phyloP scores from a whole-genome alignment of 352 stramenopile genomes.

The Globisporangium perplexum region DNA sequence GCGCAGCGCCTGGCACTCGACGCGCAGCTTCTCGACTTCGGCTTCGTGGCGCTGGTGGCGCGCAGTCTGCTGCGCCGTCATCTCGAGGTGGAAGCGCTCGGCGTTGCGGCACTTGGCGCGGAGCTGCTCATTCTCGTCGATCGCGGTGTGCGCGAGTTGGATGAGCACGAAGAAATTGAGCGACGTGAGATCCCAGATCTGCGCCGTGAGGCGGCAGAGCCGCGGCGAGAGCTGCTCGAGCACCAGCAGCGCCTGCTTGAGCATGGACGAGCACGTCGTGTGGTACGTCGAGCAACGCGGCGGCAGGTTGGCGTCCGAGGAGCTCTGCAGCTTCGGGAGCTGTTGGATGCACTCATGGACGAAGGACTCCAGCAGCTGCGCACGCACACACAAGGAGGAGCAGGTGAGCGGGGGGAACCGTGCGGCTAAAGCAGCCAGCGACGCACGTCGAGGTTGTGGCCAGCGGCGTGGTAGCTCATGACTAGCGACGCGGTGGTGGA shows the following conservation, averaged over 20 bases:
- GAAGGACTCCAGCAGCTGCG: slow-evolving; percentile 49
- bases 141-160: slow-evolving; percentile 30
- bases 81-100: slow-evolving; percentile 27
- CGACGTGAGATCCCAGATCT: slow-evolving; percentile 60
- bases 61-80: slow-evolving; percentile 20
- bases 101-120: slow-evolving; percentile 21
- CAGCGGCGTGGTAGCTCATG: slow-evolving; percentile 35
- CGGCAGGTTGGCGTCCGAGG: slow-evolving; percentile 24
- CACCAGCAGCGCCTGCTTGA: slow-evolving; percentile 37
- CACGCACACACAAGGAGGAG: background rate
- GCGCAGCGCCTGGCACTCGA: slow-evolving; percentile 31
- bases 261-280: slow-evolving; percentile 42
- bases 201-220: slow-evolving; percentile 36
- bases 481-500: too few species aligned
- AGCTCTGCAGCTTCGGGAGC: slow-evolving; percentile 29
- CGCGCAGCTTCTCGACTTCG: slow-evolving; percentile 28
- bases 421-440: too few species aligned
- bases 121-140: slow-evolving; percentile 30
- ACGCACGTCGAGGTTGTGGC: slow-evolving; percentile 39
- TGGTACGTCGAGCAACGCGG: slow-evolving; percentile 39
- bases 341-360: slow-evolving; percentile 46
- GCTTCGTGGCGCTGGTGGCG: slow-evolving; percentile 27
- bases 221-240: slow-evolving; percentile 43
- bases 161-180: slow-evolving; percentile 64
- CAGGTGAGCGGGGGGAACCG: background rate